A percentile compares a stretch with the other conserved stretches of the same genome.
Conservation (phyloP, 805 yeast species). For the Candida stauntonica region DNA sequence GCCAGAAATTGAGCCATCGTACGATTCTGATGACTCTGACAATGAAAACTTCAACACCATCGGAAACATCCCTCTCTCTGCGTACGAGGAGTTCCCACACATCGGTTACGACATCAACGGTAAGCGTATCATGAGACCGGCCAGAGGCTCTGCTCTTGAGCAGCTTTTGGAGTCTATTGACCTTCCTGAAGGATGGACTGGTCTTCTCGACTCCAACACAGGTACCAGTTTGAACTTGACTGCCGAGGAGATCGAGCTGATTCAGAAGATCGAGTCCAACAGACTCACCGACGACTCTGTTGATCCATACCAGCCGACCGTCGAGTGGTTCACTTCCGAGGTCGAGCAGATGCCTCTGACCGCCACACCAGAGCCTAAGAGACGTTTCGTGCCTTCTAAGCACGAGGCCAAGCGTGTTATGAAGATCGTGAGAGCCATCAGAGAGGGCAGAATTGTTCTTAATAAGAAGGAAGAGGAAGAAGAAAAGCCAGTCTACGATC, state of each 20-base stretch:
- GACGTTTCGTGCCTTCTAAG: conserved; percentile 94
- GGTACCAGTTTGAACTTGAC: conserved; percentile 81
- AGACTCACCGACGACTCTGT: conserved; percentile 75
- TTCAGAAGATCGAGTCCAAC: conserved; percentile 78
- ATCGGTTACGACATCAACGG: conserved; percentile 97
- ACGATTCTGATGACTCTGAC: conserved; percentile 92
- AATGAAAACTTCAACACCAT: conserved; percentile 77
- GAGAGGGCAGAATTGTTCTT: conserved; percentile 91
- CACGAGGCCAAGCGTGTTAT: conserved; percentile 94
- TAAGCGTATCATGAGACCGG: conserved; percentile 98
- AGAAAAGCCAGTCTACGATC: conserved; percentile 57
- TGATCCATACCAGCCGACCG: conserved; percentile 88
- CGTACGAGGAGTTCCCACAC: conserved; percentile 96
- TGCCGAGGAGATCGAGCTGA: conserved; percentile 83
- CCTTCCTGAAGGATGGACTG: conserved; percentile 98
- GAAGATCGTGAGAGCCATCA: conserved; percentile 94
- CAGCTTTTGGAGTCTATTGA: conserved; percentile 86
- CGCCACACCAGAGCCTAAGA: conserved; percentile 94
- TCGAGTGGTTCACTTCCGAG: conserved; percentile 92
- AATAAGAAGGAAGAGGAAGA: conserved; percentile 53
- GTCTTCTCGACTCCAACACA: conserved; percentile 83
- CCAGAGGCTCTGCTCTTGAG: conserved; percentile 92
- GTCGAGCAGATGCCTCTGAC: conserved; percentile 86
- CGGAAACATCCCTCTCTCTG: conserved; percentile 89
- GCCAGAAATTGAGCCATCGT: conserved; percentile 93